Evolutionary conservation across 2,329 filamentous ascomycete genomes (phyloP).

Genomic region (Fusarium guadeloupense): DNA sequence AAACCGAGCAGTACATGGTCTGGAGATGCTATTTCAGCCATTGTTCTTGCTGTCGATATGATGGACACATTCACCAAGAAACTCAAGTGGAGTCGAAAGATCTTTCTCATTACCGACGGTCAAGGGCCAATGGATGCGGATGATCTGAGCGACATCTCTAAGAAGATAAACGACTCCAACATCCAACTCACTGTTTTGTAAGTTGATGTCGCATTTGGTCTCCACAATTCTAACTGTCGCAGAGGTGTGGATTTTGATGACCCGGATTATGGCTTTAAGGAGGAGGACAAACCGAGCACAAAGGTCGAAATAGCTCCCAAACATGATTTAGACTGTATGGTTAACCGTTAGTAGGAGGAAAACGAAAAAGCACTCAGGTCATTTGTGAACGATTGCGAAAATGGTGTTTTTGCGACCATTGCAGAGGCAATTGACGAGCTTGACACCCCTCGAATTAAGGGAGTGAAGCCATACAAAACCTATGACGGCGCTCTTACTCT

Average conservation of each 20-base stretch:
- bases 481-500: slow-evolving; percentile 84
- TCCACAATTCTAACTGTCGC: slow-evolving; percentile 25
- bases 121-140: slow-evolving; percentile 76
- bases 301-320: slow-evolving; percentile 66
- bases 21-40: slow-evolving; percentile 88
- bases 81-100: slow-evolving; percentile 81
- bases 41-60: slow-evolving; percentile 88
- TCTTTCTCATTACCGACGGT: slow-evolving; percentile 88
- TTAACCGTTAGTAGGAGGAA: slow-evolving; percentile 48
- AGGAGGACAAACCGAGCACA: slow-evolving; percentile 78
- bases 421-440: slow-evolving; percentile 86
- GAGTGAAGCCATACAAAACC: slow-evolving; percentile 76
- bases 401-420: slow-evolving; percentile 83
- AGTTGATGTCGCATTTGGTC: slow-evolving; percentile 49
- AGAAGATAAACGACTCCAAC: slow-evolving; percentile 76
- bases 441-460: slow-evolving; percentile 78
- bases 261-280: slow-evolving; percentile 86
- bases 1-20: slow-evolving; percentile 71
- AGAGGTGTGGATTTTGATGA: slow-evolving; percentile 96
- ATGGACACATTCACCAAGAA: slow-evolving; percentile 82
- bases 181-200: slow-evolving; percentile 85
- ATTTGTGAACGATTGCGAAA: slow-evolving; percentile 71
- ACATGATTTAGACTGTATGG: background rate
- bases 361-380: slow-evolving; percentile 76
- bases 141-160: slow-evolving; percentile 73